Conservation (phyloP, 306 rosid species). For the Bauhinia variegata region DNA sequence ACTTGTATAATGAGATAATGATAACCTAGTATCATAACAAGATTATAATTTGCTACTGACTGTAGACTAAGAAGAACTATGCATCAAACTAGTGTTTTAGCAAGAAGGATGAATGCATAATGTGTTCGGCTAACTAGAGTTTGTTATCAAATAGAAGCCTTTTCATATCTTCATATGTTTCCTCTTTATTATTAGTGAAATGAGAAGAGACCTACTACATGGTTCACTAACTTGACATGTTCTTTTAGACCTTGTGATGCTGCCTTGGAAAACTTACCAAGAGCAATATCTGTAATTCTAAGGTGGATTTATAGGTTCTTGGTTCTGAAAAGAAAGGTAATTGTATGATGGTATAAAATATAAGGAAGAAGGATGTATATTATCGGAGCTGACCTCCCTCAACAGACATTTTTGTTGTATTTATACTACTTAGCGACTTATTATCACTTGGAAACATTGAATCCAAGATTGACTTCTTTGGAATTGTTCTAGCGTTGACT, state of each 20-base stretch:
- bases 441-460: background rate
- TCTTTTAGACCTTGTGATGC: no score
- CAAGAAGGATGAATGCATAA: background rate
- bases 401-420: background rate
- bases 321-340: no score
- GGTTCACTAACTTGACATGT: background rate
- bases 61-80: background rate
- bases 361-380: no score
- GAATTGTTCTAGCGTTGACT: background rate
- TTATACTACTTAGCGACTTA: background rate
- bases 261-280: no score
- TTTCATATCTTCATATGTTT: background rate
- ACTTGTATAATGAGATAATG: background rate
- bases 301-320: no score
- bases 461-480: background rate
- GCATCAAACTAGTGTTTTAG: slow-evolving; percentile 15
- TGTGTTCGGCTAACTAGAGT: slow-evolving; percentile 9
- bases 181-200: slow-evolving; percentile 9
- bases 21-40: background rate
- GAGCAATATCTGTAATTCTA: no score
- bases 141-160: background rate
- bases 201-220: background rate
- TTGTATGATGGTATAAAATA: no score
- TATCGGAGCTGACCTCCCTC: no score
- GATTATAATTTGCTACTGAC: background rate